These are phyloP conservation scores for Hypoxylon sp. DNA, from an alignment of 2,329 filamentous ascomycete genomes.

Conservation along the genomic window DNA sequence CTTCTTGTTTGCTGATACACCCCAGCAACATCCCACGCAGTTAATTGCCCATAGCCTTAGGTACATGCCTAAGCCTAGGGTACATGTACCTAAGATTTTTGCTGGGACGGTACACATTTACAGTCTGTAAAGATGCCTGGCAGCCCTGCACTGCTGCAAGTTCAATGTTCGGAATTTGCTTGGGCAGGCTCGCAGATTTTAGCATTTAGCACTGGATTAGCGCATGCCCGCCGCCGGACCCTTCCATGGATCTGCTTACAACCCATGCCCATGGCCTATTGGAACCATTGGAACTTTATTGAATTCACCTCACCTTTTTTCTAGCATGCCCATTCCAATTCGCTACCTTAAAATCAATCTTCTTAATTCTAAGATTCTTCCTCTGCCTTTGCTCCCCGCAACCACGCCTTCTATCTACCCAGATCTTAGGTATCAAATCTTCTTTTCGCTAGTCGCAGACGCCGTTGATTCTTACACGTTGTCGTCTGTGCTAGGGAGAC, in stretches of 20 bases:
- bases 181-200: constrained; percentile 36
- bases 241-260: constrained; percentile 1
- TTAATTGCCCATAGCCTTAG: too few relatives aligned
- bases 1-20: too few relatives aligned
- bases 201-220: constrained; percentile 18
- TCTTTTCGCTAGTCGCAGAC: constrained; percentile 12
- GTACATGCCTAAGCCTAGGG: constrained; percentile 1
- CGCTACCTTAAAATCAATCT: constrained; percentile 10
- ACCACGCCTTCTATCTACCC: constrained; percentile 11
- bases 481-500: constrained; percentile 25
- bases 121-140: too few relatives aligned
- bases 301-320: constrained; percentile 17
- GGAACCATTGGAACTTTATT: constrained; percentile 19
- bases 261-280: too few relatives aligned
- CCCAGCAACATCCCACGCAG: too few relatives aligned
- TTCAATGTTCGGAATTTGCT: constrained; percentile 2
- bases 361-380: constrained; percentile 6
- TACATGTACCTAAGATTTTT: neutral
- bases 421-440: too few relatives aligned
- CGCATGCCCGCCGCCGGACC: constrained; percentile 18
- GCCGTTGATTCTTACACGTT: constrained; percentile 12
- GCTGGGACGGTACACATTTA: neutral
- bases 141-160: neutral
- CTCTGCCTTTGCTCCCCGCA: constrained; percentile 2
- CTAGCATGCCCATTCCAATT: constrained; percentile 20